phyloP scores from a whole-genome alignment of 495 filamentous ascomycete genomes.

The Chaetomium fimeti region DNA sequence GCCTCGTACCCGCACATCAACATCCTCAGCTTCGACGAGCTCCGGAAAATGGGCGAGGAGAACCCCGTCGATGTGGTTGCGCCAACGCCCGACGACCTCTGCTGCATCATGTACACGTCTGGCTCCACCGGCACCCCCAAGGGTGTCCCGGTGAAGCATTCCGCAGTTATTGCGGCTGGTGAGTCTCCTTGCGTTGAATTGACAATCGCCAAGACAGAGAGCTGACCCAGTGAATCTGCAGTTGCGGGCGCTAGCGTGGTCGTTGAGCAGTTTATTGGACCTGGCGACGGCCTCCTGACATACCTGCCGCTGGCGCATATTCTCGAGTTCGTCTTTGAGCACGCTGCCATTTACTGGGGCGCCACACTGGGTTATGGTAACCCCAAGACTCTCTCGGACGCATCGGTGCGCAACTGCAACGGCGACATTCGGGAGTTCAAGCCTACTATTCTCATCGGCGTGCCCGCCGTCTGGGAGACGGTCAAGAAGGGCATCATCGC shows the following conservation, averaged over 20 bases:
- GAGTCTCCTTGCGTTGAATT: slow-evolving; percentile 34
- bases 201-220: background rate
- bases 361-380: slow-evolving; percentile 97
- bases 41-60: slow-evolving; percentile 76
- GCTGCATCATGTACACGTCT: slow-evolving; percentile 99
- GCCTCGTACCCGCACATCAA: slow-evolving; percentile 65
- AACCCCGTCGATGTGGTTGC: slow-evolving; percentile 80
- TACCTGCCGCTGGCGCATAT: slow-evolving; percentile 96
- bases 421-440: slow-evolving; percentile 94
- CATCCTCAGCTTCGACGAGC: slow-evolving; percentile 80
- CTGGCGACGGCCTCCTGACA: slow-evolving; percentile 82
- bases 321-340: slow-evolving; percentile 97
- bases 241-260: slow-evolving; percentile 86
- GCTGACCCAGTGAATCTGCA: slow-evolving; percentile 36
- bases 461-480: slow-evolving; percentile 95
- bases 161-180: slow-evolving; percentile 84
- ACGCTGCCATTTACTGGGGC: slow-evolving; percentile 88
- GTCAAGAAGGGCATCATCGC: slow-evolving; percentile 95
- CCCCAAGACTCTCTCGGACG: slow-evolving; percentile 86
- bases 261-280: slow-evolving; percentile 78
- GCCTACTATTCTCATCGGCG: slow-evolving; percentile 88
- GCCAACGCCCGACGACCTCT: slow-evolving; percentile 80
- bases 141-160: slow-evolving; percentile 89
- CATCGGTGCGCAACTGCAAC: slow-evolving; percentile 86
- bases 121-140: slow-evolving; percentile 97